A percentile compares a stretch with the other conserved stretches of the same genome.
Evolutionary conservation across 192 early-diverging fungal genomes (phyloP).

Genomic region (Backusella australiensis): DNA sequence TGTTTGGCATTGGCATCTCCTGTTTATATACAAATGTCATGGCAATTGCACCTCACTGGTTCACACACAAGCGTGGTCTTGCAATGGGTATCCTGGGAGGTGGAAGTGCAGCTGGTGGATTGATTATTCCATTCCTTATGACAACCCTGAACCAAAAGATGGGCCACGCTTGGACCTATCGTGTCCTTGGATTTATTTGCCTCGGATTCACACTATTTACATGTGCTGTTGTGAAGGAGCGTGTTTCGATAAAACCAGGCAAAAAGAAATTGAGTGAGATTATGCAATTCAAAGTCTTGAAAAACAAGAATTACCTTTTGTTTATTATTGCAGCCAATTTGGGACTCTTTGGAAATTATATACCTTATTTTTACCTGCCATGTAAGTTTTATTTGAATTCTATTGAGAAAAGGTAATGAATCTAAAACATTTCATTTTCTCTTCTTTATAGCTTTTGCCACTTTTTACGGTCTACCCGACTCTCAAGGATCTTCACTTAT

Average conservation of each 20-base stretch:
- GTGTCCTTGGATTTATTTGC: conserved; percentile 26
- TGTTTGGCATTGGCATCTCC: conserved; percentile 48
- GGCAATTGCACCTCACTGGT: conserved; percentile 53
- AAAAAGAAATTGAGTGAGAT: conserved; percentile 18
- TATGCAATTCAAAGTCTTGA: conserved; percentile 12
- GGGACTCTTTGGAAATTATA: conserved; percentile 17
- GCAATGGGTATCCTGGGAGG: conserved; percentile 53
- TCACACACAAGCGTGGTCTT: conserved; percentile 49
- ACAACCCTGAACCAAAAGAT: conserved; percentile 49
- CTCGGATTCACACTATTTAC: neutral
- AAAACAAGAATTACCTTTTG: conserved; percentile 15
- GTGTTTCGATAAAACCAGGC: neutral
- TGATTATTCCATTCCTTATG: conserved; percentile 57
- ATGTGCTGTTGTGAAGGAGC: conserved; percentile 14
- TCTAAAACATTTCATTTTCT: neutral
- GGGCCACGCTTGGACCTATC: conserved; percentile 50
- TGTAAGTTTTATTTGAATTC: neutral
- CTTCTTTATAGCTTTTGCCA: conserved; percentile 8
- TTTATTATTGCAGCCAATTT: conserved; percentile 19
- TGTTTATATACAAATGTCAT: conserved; percentile 18
- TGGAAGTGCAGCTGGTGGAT: conserved; percentile 72
- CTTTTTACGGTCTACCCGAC: neutral
- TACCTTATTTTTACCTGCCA: conserved; percentile 24
- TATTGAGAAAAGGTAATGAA: too few species aligned
- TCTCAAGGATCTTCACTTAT: neutral